Evolutionary conservation across 2,329 filamentous ascomycete species (phyloP).

Genomic region (Colletotrichum sp.): DNA sequence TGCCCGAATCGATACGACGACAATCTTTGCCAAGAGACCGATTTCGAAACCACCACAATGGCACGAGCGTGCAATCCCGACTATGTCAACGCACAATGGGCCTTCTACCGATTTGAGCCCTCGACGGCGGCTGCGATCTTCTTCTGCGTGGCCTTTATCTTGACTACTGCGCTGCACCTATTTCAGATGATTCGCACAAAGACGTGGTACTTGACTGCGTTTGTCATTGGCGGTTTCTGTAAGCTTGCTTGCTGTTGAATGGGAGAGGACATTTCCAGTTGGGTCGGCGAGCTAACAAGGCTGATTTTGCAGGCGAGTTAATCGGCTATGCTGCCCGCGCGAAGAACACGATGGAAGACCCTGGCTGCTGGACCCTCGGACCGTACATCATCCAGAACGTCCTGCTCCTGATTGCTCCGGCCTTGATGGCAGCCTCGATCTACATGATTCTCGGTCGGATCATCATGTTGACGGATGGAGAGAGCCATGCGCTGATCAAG

Average conservation of each 20-base stretch:
- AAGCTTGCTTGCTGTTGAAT: not conserved
- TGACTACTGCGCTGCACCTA: conserved; percentile 6
- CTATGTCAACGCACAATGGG: conserved; percentile 4
- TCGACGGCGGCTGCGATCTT: conserved; percentile 13
- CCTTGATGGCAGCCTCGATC: conserved; percentile 49
- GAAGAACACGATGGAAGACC: conserved; percentile 3
- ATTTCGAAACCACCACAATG: not conserved
- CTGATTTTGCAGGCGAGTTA: not conserved
- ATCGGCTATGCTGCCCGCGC: conserved; percentile 11
- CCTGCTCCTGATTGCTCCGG: conserved; percentile 41
- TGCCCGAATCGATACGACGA: not conserved
- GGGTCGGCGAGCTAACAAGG: not conserved
- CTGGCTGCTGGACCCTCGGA: conserved; percentile 43
- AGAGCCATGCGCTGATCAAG: conserved; percentile 44
- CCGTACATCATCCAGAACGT: conserved; percentile 46
- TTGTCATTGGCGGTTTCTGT: conserved; percentile 18
- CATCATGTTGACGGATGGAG: conserved; percentile 41
- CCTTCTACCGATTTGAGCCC: conserved; percentile 18
- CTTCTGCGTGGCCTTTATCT: conserved; percentile 5
- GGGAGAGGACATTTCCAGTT: not conserved
- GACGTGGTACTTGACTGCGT: conserved; percentile 21
- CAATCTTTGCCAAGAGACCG: not conserved
- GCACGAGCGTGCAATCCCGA: not conserved
- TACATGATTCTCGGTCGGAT: conserved; percentile 53
- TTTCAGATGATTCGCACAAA: conserved; percentile 7